Conservation (phyloP, 2,329 filamentous ascomycete species). For the Colletotrichum sp. region DNA sequence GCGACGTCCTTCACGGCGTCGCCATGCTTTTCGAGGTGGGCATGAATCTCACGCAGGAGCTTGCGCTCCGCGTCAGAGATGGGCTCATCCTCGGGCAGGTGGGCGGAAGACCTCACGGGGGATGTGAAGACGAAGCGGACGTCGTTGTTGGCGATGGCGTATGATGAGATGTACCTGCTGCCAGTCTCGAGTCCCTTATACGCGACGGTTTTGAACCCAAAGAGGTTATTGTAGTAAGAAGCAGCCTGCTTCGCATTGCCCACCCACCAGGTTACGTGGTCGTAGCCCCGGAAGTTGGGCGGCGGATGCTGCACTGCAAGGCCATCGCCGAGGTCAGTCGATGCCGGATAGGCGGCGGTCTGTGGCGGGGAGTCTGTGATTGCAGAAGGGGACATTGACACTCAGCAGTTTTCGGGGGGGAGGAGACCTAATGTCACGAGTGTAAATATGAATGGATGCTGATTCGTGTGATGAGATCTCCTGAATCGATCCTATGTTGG, state of each 20-base stretch:
- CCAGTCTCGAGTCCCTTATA: conserved; percentile 91
- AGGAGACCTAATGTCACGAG: neutral
- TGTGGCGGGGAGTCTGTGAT: conserved; percentile 53
- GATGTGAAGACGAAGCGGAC: conserved; percentile 87
- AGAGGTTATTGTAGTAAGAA: conserved; percentile 83
- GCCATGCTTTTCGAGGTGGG: conserved; percentile 84
- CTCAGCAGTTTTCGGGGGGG: conserved; percentile 20
- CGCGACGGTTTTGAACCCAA: conserved; percentile 84
- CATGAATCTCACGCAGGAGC: conserved; percentile 76
- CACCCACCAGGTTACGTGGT: conserved; percentile 95
- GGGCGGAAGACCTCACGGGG: conserved; percentile 68
- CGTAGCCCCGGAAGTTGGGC: conserved; percentile 79
- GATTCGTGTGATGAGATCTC: neutral
- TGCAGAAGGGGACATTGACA: conserved; percentile 64
- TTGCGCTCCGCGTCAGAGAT: conserved; percentile 67
- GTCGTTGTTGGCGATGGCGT: conserved; percentile 79
- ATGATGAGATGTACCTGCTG: conserved; percentile 78
- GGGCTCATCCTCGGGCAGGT: conserved; percentile 62
- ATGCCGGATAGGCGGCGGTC: conserved; percentile 45
- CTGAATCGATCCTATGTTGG: neutral
- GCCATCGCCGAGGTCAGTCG: conserved; percentile 46
- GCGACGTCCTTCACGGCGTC: conserved; percentile 96
- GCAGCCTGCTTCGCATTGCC: conserved; percentile 97
- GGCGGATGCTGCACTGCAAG: conserved; percentile 56
- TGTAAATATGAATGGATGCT: neutral